A percentile compares a stretch with the other conserved stretches of the same genome.
These are phyloP conservation scores for Cantharellus cinnabarinus DNA, from an alignment of 768 basidiomycete species.

Conservation along the genomic window DNA sequence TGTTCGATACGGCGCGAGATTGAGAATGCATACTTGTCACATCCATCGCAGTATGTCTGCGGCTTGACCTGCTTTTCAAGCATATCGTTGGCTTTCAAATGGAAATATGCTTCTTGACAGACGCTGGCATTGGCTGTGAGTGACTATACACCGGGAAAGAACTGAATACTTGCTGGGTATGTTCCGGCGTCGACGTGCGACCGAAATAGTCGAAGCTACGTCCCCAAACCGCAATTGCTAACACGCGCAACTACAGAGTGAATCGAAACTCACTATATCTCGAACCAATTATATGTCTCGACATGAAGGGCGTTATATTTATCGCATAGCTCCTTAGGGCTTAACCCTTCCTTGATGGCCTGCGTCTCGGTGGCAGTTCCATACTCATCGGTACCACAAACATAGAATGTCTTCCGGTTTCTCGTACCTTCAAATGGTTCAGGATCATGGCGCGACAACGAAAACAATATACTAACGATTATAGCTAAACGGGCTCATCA, in stretches of 20 bases:
- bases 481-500: background rate
- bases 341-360: conserved; percentile 69
- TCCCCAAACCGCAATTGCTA: conserved; percentile 1
- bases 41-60: conserved; percentile 89
- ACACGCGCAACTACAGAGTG: background rate
- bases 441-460: too few relatives aligned
- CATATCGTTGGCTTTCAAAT: conserved; percentile 55
- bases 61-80: conserved; percentile 72
- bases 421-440: conserved; percentile 28
- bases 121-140: conserved; percentile 31
- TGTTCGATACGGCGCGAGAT: background rate
- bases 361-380: conserved; percentile 99
- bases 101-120: conserved; percentile 72
- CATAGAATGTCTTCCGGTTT: conserved; percentile 77
- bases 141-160: background rate
- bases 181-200: conserved; percentile 73
- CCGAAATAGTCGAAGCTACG: conserved; percentile 87
- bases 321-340: conserved; percentile 65
- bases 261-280: conserved; percentile 46
- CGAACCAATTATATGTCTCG: conserved; percentile 95
- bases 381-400: conserved; percentile 98
- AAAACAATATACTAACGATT: background rate
- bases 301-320: conserved; percentile 78
- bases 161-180: conserved; percentile 48
- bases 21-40: conserved; percentile 39